A percentile compares a stretch with the other conserved stretches of the same genome.
Evolutionary conservation across 148 eudicot genomes (phyloP).

Genomic region (Talinum fruticosum): DNA sequence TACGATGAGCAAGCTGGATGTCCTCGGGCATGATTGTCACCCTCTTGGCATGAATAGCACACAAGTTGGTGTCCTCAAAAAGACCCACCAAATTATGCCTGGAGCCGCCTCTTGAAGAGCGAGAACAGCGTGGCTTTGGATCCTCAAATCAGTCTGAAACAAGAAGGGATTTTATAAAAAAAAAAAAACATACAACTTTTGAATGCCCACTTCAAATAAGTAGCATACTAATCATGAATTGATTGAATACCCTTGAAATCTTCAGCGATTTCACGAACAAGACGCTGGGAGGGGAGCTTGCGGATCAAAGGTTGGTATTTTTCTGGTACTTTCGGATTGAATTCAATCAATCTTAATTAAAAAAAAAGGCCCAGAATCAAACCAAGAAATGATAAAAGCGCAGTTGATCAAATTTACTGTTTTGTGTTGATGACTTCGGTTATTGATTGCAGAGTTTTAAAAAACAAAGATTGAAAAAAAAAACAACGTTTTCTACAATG

Average conservation of each 20-base stretch:
- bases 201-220: not conserved
- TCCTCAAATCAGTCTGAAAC: slow-evolving; percentile 29
- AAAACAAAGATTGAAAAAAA: too few species aligned
- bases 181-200: not conserved
- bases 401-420: not conserved
- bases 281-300: slow-evolving; percentile 30
- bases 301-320: slow-evolving; percentile 27
- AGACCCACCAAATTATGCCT: slow-evolving; percentile 33
- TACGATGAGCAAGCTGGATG: slow-evolving; percentile 32
- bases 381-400: not conserved
- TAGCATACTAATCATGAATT: not conserved
- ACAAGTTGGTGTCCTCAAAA: slow-evolving; percentile 29
- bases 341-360: not conserved
- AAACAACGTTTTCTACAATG: too few species aligned
- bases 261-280: slow-evolving; percentile 33
- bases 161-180: not conserved
- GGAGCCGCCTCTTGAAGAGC: slow-evolving; percentile 33
- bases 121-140: slow-evolving; percentile 32
- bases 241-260: slow-evolving; percentile 27
- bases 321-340: slow-evolving; percentile 24
- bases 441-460: not conserved
- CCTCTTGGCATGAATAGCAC: slow-evolving; percentile 34
- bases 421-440: not conserved
- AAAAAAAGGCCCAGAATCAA: not conserved
- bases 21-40: slow-evolving; percentile 33